These are phyloP conservation scores for Sphagnurus paluster DNA, from an alignment of 1,284 basidiomycete species.

Conservation along the genomic window DNA sequence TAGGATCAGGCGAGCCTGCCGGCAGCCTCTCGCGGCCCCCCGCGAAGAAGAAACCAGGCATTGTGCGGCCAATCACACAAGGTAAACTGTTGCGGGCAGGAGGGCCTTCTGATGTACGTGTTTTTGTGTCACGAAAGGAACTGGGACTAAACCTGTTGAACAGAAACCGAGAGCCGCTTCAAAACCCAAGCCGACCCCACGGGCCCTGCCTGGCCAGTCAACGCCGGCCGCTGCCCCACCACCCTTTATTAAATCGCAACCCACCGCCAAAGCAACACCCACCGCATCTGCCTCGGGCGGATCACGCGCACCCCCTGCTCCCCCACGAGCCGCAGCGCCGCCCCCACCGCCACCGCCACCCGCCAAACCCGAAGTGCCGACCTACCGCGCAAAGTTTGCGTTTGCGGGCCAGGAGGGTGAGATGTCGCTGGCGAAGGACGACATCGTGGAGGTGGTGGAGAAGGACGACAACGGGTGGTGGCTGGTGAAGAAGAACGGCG, in stretches of 20 bases:
- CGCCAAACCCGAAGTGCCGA: conserved; percentile 66
- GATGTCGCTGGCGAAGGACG: conserved; percentile 88
- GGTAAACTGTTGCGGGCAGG: conserved; percentile 82
- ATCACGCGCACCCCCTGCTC: conserved; percentile 32
- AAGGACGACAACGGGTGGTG: conserved; percentile 98
- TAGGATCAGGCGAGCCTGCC: conserved; percentile 86
- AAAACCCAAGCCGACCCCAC: conserved; percentile 56
- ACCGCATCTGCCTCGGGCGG: too few relatives aligned
- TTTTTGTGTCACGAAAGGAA: not conserved
- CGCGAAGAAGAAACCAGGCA: conserved; percentile 84
- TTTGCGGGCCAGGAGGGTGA: conserved; percentile 93
- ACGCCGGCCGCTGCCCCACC: conserved; percentile 42
- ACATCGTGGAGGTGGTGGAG: conserved; percentile 88
- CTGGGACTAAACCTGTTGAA: conserved; percentile 1
- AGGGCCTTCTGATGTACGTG: conserved; percentile 63
- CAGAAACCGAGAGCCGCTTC: conserved; percentile 48
- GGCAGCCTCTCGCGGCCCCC: conserved; percentile 81
- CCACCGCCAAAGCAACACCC: conserved; percentile 18
- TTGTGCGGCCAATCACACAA: conserved; percentile 80
- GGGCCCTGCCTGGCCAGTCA: conserved; percentile 56
- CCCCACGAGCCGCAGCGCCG: conserved; percentile 42
- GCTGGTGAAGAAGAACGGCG: conserved; percentile 85
- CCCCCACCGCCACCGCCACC: conserved; percentile 58
- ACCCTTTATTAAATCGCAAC: conserved; percentile 37
- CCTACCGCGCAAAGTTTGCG: conserved; percentile 86